These are phyloP conservation scores for Solanum gracilifrons DNA, from an alignment of 257 asterid genomes.

Conservation along the genomic window DNA sequence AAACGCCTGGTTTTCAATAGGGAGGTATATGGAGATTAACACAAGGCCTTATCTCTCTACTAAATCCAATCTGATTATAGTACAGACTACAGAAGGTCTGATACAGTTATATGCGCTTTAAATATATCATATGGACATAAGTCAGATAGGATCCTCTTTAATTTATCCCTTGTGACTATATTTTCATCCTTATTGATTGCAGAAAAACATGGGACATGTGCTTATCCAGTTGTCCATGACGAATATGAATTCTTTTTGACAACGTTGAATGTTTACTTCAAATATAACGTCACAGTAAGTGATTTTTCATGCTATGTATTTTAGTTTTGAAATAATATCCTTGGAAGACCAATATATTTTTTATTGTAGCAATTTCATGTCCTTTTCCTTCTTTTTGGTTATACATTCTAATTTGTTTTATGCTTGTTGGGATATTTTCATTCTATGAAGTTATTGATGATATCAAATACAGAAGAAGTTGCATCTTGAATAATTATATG, in stretches of 20 bases:
- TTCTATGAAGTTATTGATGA: background rate
- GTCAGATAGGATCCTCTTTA: background rate
- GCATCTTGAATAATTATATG: background rate
- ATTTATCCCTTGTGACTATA: background rate
- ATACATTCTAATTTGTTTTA: background rate
- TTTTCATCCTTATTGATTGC: slow-evolving; percentile 6
- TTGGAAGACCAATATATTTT: background rate
- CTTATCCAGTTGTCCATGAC: slow-evolving; percentile 53
- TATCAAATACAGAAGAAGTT: background rate
- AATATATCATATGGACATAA: background rate
- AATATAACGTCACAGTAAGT: slow-evolving; percentile 75
- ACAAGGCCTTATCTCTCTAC: background rate
- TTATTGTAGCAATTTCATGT: background rate
- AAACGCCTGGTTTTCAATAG: background rate
- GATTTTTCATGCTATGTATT: background rate
- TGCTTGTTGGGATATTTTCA: background rate
- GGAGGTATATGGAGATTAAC: background rate
- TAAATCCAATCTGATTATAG: background rate
- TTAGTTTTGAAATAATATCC: background rate
- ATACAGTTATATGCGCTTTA: background rate
- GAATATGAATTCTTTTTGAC: slow-evolving; percentile 77
- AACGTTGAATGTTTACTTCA: slow-evolving; percentile 64
- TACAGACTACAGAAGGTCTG: background rate
- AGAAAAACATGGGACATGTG: slow-evolving; percentile 97
- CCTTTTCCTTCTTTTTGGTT: background rate